Conservation (phyloP, 441 rosid genomes). For the Bruguiera hainesii region DNA sequence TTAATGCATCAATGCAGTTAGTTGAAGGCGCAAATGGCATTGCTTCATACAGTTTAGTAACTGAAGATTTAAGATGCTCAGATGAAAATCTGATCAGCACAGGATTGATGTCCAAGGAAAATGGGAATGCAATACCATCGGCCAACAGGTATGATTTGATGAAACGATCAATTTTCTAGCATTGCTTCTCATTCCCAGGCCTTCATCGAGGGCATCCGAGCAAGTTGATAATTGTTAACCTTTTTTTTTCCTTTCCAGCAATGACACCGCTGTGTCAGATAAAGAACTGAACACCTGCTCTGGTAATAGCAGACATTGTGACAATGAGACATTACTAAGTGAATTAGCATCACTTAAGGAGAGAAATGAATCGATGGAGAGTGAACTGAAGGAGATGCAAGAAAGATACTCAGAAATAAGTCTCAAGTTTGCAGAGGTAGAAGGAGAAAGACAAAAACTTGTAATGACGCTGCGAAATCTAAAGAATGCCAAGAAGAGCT, state of each 20-base stretch:
- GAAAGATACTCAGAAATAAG: slow-evolving; percentile 85
- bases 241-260: slow-evolving; percentile 19
- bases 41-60: slow-evolving; percentile 13
- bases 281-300: slow-evolving; percentile 20
- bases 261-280: slow-evolving; percentile 5
- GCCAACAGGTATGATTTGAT: slow-evolving; percentile 25
- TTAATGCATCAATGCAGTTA: slow-evolving; percentile 18
- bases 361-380: slow-evolving; percentile 53
- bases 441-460: slow-evolving; percentile 90
- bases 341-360: slow-evolving; percentile 49
- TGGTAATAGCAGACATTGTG: slow-evolving; percentile 10
- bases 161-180: background rate
- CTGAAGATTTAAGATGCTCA: slow-evolving; percentile 16
- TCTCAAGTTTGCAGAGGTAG: slow-evolving; percentile 94
- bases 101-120: no score
- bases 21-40: slow-evolving; percentile 14
- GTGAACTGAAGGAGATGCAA: slow-evolving; percentile 78
- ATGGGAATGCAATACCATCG: slow-evolving; percentile 16
- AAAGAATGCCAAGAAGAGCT: slow-evolving; percentile 50
- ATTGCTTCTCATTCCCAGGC: background rate
- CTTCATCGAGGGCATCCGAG: background rate
- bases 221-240: background rate
- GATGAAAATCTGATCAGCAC: slow-evolving; percentile 14
- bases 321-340: slow-evolving; percentile 18
- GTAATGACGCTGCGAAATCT: slow-evolving; percentile 71